Conservation (phyloP, 352 stramenopile species). For the Achlya hypogyna region DNA sequence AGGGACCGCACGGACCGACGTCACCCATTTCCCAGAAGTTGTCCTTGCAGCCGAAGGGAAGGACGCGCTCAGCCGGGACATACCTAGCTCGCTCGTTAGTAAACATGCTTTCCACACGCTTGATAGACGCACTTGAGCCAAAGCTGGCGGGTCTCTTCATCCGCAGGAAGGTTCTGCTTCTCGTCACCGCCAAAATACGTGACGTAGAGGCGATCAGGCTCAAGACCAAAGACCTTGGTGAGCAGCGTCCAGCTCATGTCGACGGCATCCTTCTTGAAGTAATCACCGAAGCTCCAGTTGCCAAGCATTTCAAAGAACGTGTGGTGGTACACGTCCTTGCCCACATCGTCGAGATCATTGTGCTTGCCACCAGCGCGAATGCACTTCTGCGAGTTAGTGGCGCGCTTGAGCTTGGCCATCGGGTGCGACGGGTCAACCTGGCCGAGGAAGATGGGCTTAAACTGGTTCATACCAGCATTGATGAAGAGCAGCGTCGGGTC, state of each 20-base stretch:
- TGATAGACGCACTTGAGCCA: slow-evolving; percentile 57
- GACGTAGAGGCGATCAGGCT: slow-evolving; percentile 91
- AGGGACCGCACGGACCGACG: slow-evolving; percentile 96
- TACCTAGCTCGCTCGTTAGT: slow-evolving; percentile 21
- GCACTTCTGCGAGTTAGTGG: slow-evolving; percentile 98
- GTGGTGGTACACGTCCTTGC: slow-evolving; percentile 98
- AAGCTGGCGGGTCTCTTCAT: slow-evolving; percentile 91
- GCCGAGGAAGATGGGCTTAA: slow-evolving; percentile 99
- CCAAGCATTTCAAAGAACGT: slow-evolving; percentile 99
- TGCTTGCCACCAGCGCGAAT: slow-evolving; percentile 99
- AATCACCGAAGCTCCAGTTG: slow-evolving; percentile 98
- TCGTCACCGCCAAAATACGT: slow-evolving; percentile 98
- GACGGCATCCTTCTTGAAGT: slow-evolving; percentile 98
- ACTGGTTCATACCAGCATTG: slow-evolving; percentile 99
- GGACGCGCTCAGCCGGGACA: slow-evolving; percentile 80
- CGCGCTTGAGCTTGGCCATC: slow-evolving; percentile 87
- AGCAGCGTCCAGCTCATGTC: slow-evolving; percentile 95
- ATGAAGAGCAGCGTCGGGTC: slow-evolving; percentile 99
- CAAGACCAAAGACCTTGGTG: slow-evolving; percentile 92
- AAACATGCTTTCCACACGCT: neutral
- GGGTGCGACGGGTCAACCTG: slow-evolving; percentile 91
- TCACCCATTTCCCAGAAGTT: slow-evolving; percentile 99
- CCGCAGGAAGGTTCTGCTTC: slow-evolving; percentile 49
- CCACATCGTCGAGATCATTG: slow-evolving; percentile 99
- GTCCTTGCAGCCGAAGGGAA: slow-evolving; percentile 94